Evolutionary conservation across 768 basidiomycete genomes (phyloP).

Genomic region (Hysterangium stoloniferum): DNA sequence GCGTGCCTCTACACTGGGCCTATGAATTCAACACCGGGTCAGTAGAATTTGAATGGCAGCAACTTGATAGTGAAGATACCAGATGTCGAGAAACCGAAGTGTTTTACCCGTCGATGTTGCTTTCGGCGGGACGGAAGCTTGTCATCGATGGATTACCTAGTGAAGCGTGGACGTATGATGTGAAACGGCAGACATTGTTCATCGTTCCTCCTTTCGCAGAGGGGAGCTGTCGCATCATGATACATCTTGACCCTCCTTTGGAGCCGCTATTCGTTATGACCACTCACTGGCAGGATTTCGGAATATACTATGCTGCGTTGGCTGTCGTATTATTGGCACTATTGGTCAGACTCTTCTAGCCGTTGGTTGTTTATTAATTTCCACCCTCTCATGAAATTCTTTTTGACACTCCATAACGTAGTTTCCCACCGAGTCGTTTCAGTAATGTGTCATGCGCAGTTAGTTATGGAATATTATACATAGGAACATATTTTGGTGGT

Average conservation of each 20-base stretch:
- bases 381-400: no score
- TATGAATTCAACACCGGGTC: constrained; percentile 73
- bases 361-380: no score
- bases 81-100: constrained; percentile 65
- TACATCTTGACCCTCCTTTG: constrained; percentile 50
- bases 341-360: no score
- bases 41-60: constrained; percentile 60
- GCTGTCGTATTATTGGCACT: neutral
- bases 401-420: no score
- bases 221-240: constrained; percentile 39
- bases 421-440: no score
- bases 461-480: no score
- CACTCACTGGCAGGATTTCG: constrained; percentile 57
- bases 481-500: no score
- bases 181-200: constrained; percentile 65
- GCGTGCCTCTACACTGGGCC: constrained; percentile 63
- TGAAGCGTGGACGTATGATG: constrained; percentile 52
- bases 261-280: constrained; percentile 48
- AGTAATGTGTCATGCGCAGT: no score
- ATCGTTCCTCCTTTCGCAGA: constrained; percentile 38
- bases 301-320: constrained; percentile 7
- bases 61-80: constrained; percentile 29
- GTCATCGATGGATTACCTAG: constrained; percentile 47
- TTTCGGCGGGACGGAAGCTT: constrained; percentile 51
- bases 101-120: constrained; percentile 54